Base-by-base conservation (phyloP, 2,329 filamentous ascomycete genomes). In the Hortaea werneckii region DNA sequence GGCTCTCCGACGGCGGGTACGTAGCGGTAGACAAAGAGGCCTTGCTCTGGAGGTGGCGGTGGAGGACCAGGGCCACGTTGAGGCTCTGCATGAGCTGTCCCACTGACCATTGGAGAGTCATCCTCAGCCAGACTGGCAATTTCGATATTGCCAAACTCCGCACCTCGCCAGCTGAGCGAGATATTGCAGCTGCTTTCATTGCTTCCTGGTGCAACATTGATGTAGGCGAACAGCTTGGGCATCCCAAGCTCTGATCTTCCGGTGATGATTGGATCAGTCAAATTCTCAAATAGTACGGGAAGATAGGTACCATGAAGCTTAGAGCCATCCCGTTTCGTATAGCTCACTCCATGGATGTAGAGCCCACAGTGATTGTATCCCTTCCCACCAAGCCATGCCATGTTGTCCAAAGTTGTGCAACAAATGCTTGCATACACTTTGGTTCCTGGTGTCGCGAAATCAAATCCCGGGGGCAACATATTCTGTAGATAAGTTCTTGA, bases 311-410 rank as follows among this genome's bases (percentile, higher is more conserved):
- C 79, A 9, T 61, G 61, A 1, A 78, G 54, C 0, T 67, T 61
- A 0, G 64, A 62, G 1, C 77, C 76, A 44, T 75, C 58, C 1
- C 67, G 63, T 51, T 72, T 74, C 1, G 62, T 67, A 51, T 80
- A 80, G 49, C 78, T 62, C 1, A 82, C 74, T 0, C 76, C 79
- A 49, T 83, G 79, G 11, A 83, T 72, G 55, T 79, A 82, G 0
- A 83, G 67, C 0, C 77, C 79, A 10, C 79, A 64, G 52, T 74
- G 71, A 12, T 65, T 71, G 57, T 83, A 83, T 1, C 79, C 78
- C 0, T 64, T 61, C 2, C 79, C 79, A 3, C 75, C 78, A 0
- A 83, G 70, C 78, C 79, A 83, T 29, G 73, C 67, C 67, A 83
- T 73, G 0, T 73, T 71, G 30, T 54, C 46, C 4, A 71, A 57